Conservation (phyloP, 2,329 filamentous ascomycete genomes). For the Daldinia sp. region DNA sequence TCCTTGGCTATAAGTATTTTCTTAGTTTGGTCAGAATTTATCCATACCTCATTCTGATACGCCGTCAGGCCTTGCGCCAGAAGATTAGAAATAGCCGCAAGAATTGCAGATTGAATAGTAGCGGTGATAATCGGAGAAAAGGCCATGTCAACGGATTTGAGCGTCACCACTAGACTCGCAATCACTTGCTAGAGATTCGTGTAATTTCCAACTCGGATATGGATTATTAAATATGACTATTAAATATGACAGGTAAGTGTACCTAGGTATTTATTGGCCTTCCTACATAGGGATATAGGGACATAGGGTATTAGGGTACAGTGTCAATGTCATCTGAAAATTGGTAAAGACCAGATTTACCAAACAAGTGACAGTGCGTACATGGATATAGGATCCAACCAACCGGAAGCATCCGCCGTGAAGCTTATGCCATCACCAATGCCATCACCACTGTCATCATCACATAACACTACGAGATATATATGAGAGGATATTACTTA, state of each 20-base stretch:
- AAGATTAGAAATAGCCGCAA: constrained; percentile 77
- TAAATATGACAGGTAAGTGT: background rate
- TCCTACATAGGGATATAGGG: background rate
- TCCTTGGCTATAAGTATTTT: background rate
- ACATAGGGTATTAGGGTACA: background rate
- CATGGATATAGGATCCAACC: background rate
- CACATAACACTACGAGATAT: background rate
- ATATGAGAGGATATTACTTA: background rate
- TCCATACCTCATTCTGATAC: constrained; percentile 68
- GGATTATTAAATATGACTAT: background rate
- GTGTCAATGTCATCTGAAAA: background rate
- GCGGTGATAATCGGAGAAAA: constrained; percentile 67
- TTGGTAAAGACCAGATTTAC: constrained; percentile 4
- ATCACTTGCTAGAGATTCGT: background rate
- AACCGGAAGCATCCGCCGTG: background rate
- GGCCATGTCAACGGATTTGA: constrained; percentile 48
- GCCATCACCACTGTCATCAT: background rate
- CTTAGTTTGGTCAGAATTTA: constrained; percentile 5
- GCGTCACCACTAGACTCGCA: background rate
- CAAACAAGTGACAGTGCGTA: background rate
- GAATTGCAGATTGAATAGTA: constrained; percentile 73
- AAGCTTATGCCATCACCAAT: background rate
- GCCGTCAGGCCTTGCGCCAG: constrained; percentile 78
- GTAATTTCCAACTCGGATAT: background rate
- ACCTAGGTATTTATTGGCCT: background rate